Conservation (phyloP, 2,329 filamentous ascomycete genomes). For the Exutisphaerella laricina region DNA sequence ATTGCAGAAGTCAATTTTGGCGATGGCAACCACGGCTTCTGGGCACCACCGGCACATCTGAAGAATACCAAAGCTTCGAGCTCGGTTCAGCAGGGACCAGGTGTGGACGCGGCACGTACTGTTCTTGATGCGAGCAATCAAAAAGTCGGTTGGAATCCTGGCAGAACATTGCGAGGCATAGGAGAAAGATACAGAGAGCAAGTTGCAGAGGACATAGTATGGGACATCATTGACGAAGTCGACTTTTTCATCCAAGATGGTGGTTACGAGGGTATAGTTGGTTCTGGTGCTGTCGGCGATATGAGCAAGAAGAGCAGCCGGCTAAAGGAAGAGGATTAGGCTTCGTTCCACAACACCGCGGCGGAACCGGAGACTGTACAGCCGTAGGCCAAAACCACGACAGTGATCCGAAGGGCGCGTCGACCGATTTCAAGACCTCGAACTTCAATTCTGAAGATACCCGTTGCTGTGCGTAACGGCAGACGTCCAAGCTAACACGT, state of each 20-base stretch:
- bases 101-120: conserved; percentile 32
- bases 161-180: conserved; percentile 52
- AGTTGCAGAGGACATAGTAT: conserved; percentile 88
- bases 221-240: conserved; percentile 90
- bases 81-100: conserved; percentile 20
- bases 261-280: conserved; percentile 35
- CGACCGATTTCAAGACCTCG: no score
- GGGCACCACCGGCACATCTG: conserved; percentile 66
- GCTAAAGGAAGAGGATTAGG: conserved; percentile 21
- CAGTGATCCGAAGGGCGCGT: no score
- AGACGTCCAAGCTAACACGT: no score
- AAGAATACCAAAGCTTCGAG: conserved; percentile 18
- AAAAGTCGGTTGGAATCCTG: conserved; percentile 29
- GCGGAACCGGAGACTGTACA: not conserved
- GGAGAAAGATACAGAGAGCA: conserved; percentile 83
- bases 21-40: conserved; percentile 75
- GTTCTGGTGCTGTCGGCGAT: conserved; percentile 19
- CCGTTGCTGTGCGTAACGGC: no score
- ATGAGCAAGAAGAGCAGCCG: conserved; percentile 18
- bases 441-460: no score
- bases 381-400: no score
- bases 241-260: conserved; percentile 77
- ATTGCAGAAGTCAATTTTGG: conserved; percentile 93
- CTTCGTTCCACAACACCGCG: no score
- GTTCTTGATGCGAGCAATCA: conserved; percentile 17